Evolutionary conservation across 2,329 filamentous ascomycete species (phyloP).

Genomic region (Phoma sp.): DNA sequence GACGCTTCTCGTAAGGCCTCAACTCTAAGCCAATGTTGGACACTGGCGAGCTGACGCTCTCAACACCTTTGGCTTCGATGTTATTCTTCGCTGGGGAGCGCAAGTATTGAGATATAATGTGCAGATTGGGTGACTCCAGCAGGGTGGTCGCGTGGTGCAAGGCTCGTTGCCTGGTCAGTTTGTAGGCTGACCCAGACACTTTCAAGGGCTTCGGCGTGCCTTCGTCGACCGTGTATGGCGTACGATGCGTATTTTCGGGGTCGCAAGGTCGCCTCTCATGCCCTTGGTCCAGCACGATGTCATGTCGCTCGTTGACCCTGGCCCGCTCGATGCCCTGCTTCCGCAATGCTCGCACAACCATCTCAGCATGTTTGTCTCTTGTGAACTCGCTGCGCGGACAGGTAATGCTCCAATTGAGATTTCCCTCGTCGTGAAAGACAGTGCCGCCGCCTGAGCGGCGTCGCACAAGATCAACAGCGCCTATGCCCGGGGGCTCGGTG

Average conservation of each 20-base stretch:
- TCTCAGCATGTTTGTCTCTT: constrained; percentile 84
- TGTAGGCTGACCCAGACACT: constrained; percentile 93
- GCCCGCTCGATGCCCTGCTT: constrained; percentile 64
- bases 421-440: constrained; percentile 92
- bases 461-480: constrained; percentile 70
- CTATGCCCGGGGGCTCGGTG: constrained; percentile 49
- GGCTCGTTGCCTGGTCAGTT: constrained; percentile 79
- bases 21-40: constrained; percentile 72
- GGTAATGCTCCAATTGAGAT: constrained; percentile 94
- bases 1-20: constrained; percentile 50
- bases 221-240: constrained; percentile 49
- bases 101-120: constrained; percentile 71
- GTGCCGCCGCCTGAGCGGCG: constrained; percentile 87
- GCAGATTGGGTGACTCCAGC: constrained; percentile 76
- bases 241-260: constrained; percentile 51
- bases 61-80: constrained; percentile 83
- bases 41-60: constrained; percentile 86
- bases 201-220: constrained; percentile 61
- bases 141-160: constrained; percentile 95
- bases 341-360: constrained; percentile 85
- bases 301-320: constrained; percentile 86
- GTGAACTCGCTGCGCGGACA: constrained; percentile 78
- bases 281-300: constrained; percentile 77
- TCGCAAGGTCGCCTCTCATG: constrained; percentile 33
- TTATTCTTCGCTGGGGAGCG: constrained; percentile 77